Base-by-base conservation (phyloP, 2,329 filamentous ascomycete species). In the Ceratocystis colombiana region DNA sequence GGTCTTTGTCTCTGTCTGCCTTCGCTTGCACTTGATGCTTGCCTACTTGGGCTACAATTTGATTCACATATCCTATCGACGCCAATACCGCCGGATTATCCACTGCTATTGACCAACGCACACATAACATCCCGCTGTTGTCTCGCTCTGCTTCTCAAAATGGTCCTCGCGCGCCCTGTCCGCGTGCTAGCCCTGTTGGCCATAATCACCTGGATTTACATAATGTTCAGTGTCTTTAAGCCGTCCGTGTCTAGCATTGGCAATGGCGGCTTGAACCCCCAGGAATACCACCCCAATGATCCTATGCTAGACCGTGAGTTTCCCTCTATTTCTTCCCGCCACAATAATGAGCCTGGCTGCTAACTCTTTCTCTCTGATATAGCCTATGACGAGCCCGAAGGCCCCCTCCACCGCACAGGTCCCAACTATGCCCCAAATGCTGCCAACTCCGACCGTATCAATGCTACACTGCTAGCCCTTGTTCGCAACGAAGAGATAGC, bases 401-500 rank as follows among this genome's bases (percentile, higher is more conserved):
- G 90, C 64, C 79, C 83, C 15, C 79, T 97, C 70, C 85, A 83
- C 72, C 85, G 90, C 75, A 84, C 87, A 44, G 86, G 86, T 65
- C 80, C 89, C 70, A 87, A 88, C 72, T 97, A 97, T 76, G 84
- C 84, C 64, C 85, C 89, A 64, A 84, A 90, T 72, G 87, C 88
- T 72, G 79, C 83, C 64, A 84, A 90, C 69, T 89, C 88, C 64
- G 86, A 88, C 70, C 89, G 94, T 73, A 94, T 96, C 75, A 94
- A 96, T 75, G 94, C 94, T 68, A 97, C 94, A 3, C 81, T 99
- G 67, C 82, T 99, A 70, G 88, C 91, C 25, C 83, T 99, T 46
- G 94, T 99, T 66, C 87, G 94, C 69, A 99, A 99, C 73, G 86
- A 89, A 73, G 94, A 99, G 79, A 78, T 96, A 33, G 78, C 85